Conservation (phyloP, 225 moss, liverwort and hornwort genomes). For the Neckera pumila region DNA sequence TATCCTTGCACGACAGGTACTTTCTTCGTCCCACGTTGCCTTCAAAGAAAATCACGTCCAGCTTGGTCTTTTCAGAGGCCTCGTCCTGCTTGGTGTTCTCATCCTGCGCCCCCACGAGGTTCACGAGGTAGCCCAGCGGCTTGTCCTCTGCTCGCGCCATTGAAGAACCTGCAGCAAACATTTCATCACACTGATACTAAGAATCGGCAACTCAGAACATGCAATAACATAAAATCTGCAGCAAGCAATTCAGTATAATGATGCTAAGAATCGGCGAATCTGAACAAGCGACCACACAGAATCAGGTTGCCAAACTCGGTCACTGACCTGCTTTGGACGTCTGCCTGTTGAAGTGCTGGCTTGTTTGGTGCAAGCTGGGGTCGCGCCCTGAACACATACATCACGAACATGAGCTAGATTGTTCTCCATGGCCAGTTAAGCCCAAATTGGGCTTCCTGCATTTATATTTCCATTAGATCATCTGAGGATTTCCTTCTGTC, state of each 20-base stretch:
- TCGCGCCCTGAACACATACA: not conserved
- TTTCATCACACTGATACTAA: not conserved
- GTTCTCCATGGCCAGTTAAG: not conserved
- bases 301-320: not conserved
- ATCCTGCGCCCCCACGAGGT: not conserved
- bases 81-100: not conserved
- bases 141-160: not conserved
- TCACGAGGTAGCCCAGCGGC: conserved; percentile 16
- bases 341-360: not conserved
- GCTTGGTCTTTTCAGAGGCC: not conserved
- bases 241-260: not conserved
- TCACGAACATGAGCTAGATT: not conserved
- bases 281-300: not conserved
- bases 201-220: not conserved
- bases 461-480: not conserved
- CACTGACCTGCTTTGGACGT: not conserved
- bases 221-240: not conserved
- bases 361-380: not conserved
- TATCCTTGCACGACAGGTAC: conserved; percentile 17
- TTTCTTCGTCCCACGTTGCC: conserved; percentile 9
- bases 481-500: not conserved
- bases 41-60: conserved; percentile 40
- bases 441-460: not conserved
- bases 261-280: not conserved
- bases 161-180: not conserved